These are phyloP conservation scores for Solanum peruvianum DNA, from an alignment of 257 asterid genomes.

Conservation along the genomic window DNA sequence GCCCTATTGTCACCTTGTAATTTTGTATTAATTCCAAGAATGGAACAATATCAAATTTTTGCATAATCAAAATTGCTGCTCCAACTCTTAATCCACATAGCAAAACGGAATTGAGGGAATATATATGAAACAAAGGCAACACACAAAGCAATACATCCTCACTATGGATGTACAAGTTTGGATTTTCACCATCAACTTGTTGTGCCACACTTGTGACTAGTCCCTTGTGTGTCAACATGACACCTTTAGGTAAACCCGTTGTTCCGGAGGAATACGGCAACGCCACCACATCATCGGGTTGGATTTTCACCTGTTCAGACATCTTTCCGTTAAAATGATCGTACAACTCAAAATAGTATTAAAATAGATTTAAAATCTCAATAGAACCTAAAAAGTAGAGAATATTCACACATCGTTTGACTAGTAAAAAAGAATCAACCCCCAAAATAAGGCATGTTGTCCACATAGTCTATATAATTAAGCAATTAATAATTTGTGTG, in stretches of 20 bases:
- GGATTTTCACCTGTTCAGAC: conserved; percentile 8
- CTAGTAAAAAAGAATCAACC: background rate
- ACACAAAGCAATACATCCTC: conserved; percentile 77
- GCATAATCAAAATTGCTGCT: conserved; percentile 71
- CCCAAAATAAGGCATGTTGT: background rate
- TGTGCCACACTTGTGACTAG: conserved; percentile 84
- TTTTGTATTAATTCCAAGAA: conserved; percentile 68
- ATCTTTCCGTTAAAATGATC: no score
- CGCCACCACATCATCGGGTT: conserved; percentile 72
- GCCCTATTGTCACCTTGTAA: conserved; percentile 70
- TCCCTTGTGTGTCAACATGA: conserved; percentile 88
- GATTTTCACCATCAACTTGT: conserved; percentile 91
- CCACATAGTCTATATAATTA: background rate
- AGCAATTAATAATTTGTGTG: background rate
- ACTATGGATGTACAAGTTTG: conserved; percentile 58
- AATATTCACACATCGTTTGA: background rate
- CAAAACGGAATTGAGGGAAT: conserved; percentile 59
- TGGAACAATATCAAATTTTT: conserved; percentile 60
- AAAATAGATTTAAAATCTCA: background rate
- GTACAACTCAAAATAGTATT: background rate
- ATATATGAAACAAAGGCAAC: conserved; percentile 73
- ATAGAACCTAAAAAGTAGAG: background rate
- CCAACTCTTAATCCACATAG: conserved; percentile 90
- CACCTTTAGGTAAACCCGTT: conserved; percentile 92
- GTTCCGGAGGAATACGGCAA: conserved; percentile 94